Base-by-base conservation (phyloP, 495 filamentous ascomycete species). In the Aspergillus carlsbadensis region DNA sequence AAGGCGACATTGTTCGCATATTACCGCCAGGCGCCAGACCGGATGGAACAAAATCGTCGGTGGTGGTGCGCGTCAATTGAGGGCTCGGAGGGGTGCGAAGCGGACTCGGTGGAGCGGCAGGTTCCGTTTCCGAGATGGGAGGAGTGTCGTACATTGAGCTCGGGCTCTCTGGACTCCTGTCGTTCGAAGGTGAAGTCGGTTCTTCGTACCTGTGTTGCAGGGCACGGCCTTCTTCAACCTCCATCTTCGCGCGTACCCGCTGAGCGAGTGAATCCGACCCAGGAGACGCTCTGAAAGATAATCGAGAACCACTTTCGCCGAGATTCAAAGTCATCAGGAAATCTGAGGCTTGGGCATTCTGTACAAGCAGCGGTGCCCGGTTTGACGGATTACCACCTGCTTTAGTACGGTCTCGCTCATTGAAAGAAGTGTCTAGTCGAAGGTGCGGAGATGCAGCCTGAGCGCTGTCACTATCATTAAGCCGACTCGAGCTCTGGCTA, bases 151-250 rank as follows among this genome's bases (percentile, higher is more conserved):
- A 65, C 10, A 57, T 60, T 17, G 64, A 69, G 40, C 53, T 52
- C 10, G 61, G 58, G 31, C 65, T 70, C n/a, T 68, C 63, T 6
- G 66, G 61, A 6, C 54, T 45, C 20, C 37, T 42, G 2, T 74
- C 64, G 10, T 69, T 65, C 10, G 53, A 58, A 21, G 66, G 65
- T 22, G 73, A 71, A 8, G 60, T 21, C 14, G 63, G 58, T 8
- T 75, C 70, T 8, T 69, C 59, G 20, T 69, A 66, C 21, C 59
- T 67, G 22, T 82, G 71, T 13, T 86, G 81, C 58, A 92, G 77
- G 13, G 86, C 87, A 58, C 78, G 76, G 6, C 85, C 89, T 71
- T 92, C 89, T 17, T 88, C 88, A 22, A 80, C 76, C 44, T 86
- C 78, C 83, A 91, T 90, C 68, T 86, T 79, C n/a, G 84, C 84